Evolutionary conservation across 768 basidiomycete species (phyloP), one percentile per base, ranked within the genome.

Genomic region (Podaxis pistillaris): DNA sequence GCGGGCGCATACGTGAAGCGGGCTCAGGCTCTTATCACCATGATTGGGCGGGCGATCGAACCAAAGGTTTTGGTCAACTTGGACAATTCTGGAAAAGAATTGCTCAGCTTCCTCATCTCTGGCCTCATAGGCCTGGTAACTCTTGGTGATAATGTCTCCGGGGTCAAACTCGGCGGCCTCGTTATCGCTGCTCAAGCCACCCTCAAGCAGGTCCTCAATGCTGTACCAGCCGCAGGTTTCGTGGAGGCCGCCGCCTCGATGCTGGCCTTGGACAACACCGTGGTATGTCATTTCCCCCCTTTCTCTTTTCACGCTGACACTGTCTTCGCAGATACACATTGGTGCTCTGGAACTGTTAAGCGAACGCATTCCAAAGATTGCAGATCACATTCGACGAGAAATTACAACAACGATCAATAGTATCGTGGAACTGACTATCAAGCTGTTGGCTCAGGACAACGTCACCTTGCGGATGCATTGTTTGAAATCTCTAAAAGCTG

Each of bases 211-310:
- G 76, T 84, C 1, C 80, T 94, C 56, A 78, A 73, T 24, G 81
- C 86, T 47, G 87, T 96, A 75, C 82, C 89, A 7, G 93, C 88
- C 2, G 71, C 75, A 33, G 84, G 89, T 66, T 96, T 96, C 74
- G 74, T 91, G 57, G 68, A 72, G 28, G 81, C 89, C 4, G 75
- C 86, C 4, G 60, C 83, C 19, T 74, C 78, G 1, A 86, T 92
- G 74, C 68, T 92, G 12, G 73, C 79, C 30, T 86, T 82, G 3
- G 76, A 79, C 1, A 82, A 89, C 46, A 60, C 70, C 28, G 75
- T 75, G 70, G 91, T 91, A 62, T 65, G 83, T 68, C 2, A 19
- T n/a, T n/a, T 33, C 17, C 9, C 58, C 28, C 11, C 30, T 47
- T 33, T 54, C 41, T 15, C 26, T 58, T 50, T 52, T 5, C 22